Evolutionary conservation across 2,329 filamentous ascomycete genomes (phyloP).

Genomic region (Alternaria panax): DNA sequence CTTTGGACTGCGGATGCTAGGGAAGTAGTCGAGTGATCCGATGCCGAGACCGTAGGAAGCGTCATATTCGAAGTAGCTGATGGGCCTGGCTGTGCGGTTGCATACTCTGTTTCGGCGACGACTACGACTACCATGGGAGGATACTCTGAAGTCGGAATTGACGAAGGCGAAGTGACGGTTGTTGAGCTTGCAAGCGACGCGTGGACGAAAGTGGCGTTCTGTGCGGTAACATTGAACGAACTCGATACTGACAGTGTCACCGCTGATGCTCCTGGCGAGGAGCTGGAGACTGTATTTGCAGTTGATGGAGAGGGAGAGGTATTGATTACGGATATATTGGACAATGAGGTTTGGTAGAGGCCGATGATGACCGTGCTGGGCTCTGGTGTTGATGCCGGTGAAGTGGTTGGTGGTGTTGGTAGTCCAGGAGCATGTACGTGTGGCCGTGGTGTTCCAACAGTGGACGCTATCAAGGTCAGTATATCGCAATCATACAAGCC

Average conservation of each 20-base stretch:
- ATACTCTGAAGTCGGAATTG: constrained; percentile 4
- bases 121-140: constrained; percentile 4
- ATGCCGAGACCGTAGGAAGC: background rate
- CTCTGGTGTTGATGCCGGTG: constrained; percentile 9
- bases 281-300: background rate
- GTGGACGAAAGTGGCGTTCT: constrained; percentile 7
- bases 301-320: background rate
- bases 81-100: constrained; percentile 2
- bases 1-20: background rate
- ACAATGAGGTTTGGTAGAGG: constrained; percentile 3
- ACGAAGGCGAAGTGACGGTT: background rate
- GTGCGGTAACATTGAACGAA: background rate
- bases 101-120: constrained; percentile 5
- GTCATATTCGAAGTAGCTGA: background rate
- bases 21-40: background rate
- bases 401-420: background rate
- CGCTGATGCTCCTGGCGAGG: background rate
- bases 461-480: constrained; percentile 20
- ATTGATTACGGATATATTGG: constrained; percentile 1
- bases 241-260: background rate
- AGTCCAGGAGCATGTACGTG: constrained; percentile 20
- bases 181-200: constrained; percentile 8
- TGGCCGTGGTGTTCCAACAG: constrained; percentile 18
- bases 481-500: background rate
- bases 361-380: background rate